phyloP scores from a whole-genome alignment of 2,329 filamentous ascomycete species.

The Onygenales sp. region DNA sequence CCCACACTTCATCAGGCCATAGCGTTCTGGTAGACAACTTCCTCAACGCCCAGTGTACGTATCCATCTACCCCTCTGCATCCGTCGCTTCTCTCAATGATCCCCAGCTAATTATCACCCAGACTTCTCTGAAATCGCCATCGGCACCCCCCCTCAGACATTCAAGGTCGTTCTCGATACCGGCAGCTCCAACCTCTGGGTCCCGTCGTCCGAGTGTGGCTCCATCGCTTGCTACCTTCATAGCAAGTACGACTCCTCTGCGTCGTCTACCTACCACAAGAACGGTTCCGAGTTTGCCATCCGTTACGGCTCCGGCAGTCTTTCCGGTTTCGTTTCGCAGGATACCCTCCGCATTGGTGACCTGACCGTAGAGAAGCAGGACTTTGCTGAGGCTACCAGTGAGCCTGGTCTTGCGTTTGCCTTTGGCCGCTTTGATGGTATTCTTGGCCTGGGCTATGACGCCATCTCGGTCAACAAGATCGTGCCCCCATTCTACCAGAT shows the following conservation, averaged over 20 bases:
- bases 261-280: constrained; percentile 88
- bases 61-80: not conserved
- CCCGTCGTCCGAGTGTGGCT: constrained; percentile 77
- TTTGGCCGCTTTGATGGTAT: constrained; percentile 98
- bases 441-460: constrained; percentile 85
- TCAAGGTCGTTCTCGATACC: constrained; percentile 98
- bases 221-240: constrained; percentile 97
- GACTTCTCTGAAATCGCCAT: constrained; percentile 96
- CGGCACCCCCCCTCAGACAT: constrained; percentile 82
- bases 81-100: not conserved
- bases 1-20: constrained; percentile 59
- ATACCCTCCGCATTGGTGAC: constrained; percentile 79
- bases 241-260: constrained; percentile 86
- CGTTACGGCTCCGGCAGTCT: constrained; percentile 90
- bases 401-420: constrained; percentile 94
- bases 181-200: constrained; percentile 99
- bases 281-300: constrained; percentile 87
- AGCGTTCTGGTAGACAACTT: constrained; percentile 92
- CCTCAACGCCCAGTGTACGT: constrained; percentile 94
- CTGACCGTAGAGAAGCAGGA: constrained; percentile 79
- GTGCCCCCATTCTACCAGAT: constrained; percentile 95
- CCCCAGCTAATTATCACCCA: constrained; percentile 24
- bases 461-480: constrained; percentile 93
- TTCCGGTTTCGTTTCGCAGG: constrained; percentile 86
- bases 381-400: constrained; percentile 91